Evolutionary conservation across 1,284 basidiomycete genomes (phyloP).

Genomic region (Phellopilus nigrolimitatus): DNA sequence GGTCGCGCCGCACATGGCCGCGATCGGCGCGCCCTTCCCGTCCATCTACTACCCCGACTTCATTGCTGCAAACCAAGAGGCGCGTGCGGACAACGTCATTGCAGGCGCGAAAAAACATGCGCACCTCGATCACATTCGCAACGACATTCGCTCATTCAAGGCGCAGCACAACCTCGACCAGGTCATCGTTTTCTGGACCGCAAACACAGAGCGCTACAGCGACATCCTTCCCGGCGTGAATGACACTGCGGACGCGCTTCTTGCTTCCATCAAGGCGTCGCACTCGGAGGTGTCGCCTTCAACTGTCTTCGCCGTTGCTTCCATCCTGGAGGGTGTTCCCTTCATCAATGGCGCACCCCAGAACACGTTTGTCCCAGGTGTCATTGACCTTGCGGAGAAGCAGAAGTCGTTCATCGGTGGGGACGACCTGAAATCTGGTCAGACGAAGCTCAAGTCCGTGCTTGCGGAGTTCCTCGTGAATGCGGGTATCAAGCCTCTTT

Average conservation of each 20-base stretch:
- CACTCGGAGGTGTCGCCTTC: slow-evolving; percentile 95
- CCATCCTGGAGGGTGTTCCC: slow-evolving; percentile 92
- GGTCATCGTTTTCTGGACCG: slow-evolving; percentile 94
- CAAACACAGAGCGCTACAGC: slow-evolving; percentile 98
- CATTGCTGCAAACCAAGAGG: slow-evolving; percentile 97
- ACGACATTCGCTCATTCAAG: slow-evolving; percentile 95
- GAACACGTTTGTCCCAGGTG: slow-evolving; percentile 98
- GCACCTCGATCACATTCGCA: slow-evolving; percentile 90
- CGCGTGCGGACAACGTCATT: slow-evolving; percentile 90
- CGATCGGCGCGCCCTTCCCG: slow-evolving; percentile 81
- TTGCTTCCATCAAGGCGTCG: slow-evolving; percentile 77
- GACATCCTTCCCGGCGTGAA: slow-evolving; percentile 94
- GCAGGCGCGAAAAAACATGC: slow-evolving; percentile 83
- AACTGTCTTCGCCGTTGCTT: slow-evolving; percentile 92
- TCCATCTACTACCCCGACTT: slow-evolving; percentile 96
- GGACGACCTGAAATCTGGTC: slow-evolving; percentile 95
- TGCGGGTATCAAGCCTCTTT: slow-evolving; percentile 97
- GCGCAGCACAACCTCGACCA: slow-evolving; percentile 78
- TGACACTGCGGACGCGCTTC: slow-evolving; percentile 89
- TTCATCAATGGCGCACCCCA: slow-evolving; percentile 99
- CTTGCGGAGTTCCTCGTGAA: slow-evolving; percentile 98
- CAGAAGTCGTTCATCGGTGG: slow-evolving; percentile 93
- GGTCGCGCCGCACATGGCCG: slow-evolving; percentile 81
- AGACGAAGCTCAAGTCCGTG: slow-evolving; percentile 94
- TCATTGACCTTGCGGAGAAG: slow-evolving; percentile 89